Evolutionary conservation across 2,329 filamentous ascomycete genomes (phyloP), one percentile per base, ranked within the genome.

Genomic region (Cladosporium sp.): DNA sequence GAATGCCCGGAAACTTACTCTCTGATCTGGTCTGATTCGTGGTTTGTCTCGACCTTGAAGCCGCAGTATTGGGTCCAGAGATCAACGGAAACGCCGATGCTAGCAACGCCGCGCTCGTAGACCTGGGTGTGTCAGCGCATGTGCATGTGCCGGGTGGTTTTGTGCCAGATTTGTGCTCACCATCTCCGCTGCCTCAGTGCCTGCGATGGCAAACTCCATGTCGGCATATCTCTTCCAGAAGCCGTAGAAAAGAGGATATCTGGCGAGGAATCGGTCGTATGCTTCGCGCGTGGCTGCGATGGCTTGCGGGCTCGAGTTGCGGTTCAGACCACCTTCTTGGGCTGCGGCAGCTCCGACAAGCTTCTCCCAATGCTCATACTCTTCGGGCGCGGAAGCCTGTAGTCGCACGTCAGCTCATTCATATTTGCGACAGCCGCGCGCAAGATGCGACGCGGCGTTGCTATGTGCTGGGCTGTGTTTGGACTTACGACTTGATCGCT

Each of bases 211-310:
- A 72, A 98, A 98, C 66, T 98, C 93, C 56, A 95, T 78, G 63
- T 97, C 92, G 64, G 93, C 93, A 78, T 97, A 98, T 69, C 96
- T 97, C 76, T 97, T 97, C 93, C 93, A 98, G 74, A 97, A 98
- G 46, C 92, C 93, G 63, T 97, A 98, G 33, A 97, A 82, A 9
- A 97, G 79, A 2, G 93, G 93, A 58, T 96, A 98, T 66, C 95
- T 96, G 54, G 88, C 82, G 18, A 98, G 84, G 65, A 98, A 94
- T 41, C 86, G 83, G 68, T 98, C 91, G 74, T 95, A 97, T 55
- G 88, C 82, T 68, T 88, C 83, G 69, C 93, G 86, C 50, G 90
- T 85, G 9, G 89, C 85, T 16, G 89, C 84, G 60, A 98, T 90
- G 22, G 93, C 88, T 64, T 94, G 88, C 1, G 93, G 91, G 66